phyloP scores from a whole-genome alignment of 306 rosid genomes.

The Prunus campanulata region DNA sequence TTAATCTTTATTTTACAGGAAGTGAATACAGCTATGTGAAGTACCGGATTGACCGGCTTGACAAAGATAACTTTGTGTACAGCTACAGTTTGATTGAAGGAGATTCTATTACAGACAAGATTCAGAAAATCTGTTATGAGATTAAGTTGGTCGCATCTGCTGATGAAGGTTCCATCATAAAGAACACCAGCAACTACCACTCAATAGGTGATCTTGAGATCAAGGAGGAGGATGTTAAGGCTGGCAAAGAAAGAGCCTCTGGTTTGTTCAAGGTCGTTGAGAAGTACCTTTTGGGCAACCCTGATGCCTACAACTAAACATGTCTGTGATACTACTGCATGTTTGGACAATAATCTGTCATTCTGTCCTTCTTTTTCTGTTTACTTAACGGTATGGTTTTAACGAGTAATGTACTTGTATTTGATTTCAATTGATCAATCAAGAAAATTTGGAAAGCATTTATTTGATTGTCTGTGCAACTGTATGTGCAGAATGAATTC shows the following conservation, averaged over 20 bases:
- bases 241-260: conserved; percentile 21
- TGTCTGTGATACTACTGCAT: too few relatives aligned
- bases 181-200: conserved; percentile 27
- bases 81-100: conserved; percentile 6
- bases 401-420: too few relatives aligned
- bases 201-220: not conserved
- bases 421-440: too few relatives aligned
- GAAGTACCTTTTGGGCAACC: conserved; percentile 31
- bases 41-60: conserved; percentile 38
- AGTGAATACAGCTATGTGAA: not conserved
- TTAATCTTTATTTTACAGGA: not conserved
- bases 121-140: conserved; percentile 39
- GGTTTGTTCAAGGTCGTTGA: conserved; percentile 9
- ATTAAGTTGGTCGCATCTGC: conserved; percentile 27
- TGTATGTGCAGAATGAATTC: too few relatives aligned
- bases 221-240: conserved; percentile 23
- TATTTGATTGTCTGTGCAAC: too few relatives aligned
- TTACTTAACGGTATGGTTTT: too few relatives aligned
- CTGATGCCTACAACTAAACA: conserved; percentile 31
- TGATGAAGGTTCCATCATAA: conserved; percentile 36
- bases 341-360: too few relatives aligned
- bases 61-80: conserved; percentile 34
- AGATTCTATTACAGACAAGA: conserved; percentile 30
- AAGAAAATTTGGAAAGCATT: too few relatives aligned
- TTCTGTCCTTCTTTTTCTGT: too few relatives aligned